Percentiles rank a stretch among this genome's conserved stretches.
These are phyloP conservation scores for Myxozyma melibiosi DNA, from an alignment of 805 yeast genomes.

Conservation along the genomic window DNA sequence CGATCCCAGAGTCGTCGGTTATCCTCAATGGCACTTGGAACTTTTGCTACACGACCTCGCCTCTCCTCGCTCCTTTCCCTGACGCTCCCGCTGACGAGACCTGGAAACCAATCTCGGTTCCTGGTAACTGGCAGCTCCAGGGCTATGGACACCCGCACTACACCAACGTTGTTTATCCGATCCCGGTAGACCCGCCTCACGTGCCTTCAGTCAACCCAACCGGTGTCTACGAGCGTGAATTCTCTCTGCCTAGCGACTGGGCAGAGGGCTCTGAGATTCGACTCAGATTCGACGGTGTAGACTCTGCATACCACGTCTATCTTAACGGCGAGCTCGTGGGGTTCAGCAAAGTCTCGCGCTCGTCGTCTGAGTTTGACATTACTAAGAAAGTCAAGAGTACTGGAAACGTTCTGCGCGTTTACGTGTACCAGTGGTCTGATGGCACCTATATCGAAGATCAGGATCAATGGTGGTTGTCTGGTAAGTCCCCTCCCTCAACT, in stretches of 20 bases:
- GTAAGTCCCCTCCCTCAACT: slow-evolving; percentile 27
- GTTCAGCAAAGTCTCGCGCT: slow-evolving; percentile 41
- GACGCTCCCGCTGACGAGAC: background rate
- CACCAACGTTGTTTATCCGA: slow-evolving; percentile 43
- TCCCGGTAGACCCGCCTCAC: slow-evolving; percentile 44
- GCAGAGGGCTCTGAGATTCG: slow-evolving; percentile 34
- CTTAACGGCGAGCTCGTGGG: slow-evolving; percentile 44
- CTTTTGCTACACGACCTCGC: slow-evolving; percentile 31
- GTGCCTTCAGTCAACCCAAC: slow-evolving; percentile 44
- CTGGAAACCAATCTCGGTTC: slow-evolving; percentile 38
- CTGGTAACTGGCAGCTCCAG: slow-evolving; percentile 46
- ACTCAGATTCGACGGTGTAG: slow-evolving; percentile 46
- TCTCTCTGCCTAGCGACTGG: slow-evolving; percentile 34
- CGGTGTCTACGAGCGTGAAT: slow-evolving; percentile 42
- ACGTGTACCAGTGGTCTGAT: slow-evolving; percentile 44
- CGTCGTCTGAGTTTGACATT: slow-evolving; percentile 43
- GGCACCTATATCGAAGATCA: slow-evolving; percentile 46
- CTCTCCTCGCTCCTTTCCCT: slow-evolving; percentile 21
- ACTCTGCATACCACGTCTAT: slow-evolving; percentile 43
- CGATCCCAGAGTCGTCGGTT: slow-evolving; percentile 18
- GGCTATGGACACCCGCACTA: slow-evolving; percentile 45
- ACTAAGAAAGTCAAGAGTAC: slow-evolving; percentile 29
- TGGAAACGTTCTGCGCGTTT: slow-evolving; percentile 22
- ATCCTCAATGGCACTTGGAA: slow-evolving; percentile 40
- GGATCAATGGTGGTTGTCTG: slow-evolving; percentile 49